A percentile compares a stretch with the other conserved stretches of the same genome.
Evolutionary conservation across 2,329 filamentous ascomycete genomes (phyloP).

Genomic region (Pseudogymnoascus sp.): DNA sequence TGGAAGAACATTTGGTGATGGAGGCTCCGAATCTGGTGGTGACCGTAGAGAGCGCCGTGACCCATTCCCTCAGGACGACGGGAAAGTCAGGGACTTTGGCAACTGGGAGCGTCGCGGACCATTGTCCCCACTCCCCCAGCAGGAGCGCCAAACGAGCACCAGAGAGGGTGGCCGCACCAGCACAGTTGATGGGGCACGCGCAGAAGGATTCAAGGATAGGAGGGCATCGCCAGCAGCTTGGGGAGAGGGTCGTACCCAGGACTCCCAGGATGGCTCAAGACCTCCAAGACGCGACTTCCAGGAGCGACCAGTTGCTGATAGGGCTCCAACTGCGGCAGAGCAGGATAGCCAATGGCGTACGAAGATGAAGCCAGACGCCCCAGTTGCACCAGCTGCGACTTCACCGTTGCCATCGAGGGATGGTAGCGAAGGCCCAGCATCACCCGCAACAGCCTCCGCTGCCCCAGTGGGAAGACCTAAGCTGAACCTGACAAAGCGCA

Average conservation of each 20-base stretch:
- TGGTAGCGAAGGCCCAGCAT: slow-evolving; percentile 67
- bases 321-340: slow-evolving; percentile 78
- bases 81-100: slow-evolving; percentile 70
- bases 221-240: slow-evolving; percentile 64
- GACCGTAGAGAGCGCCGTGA: slow-evolving; percentile 67
- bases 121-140: slow-evolving; percentile 61
- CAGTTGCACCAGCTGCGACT: slow-evolving; percentile 35
- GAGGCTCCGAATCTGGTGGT: slow-evolving; percentile 42
- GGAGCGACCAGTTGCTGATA: slow-evolving; percentile 59
- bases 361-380: slow-evolving; percentile 78
- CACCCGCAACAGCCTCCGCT: slow-evolving; percentile 52
- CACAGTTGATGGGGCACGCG: slow-evolving; percentile 53
- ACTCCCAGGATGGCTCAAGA: slow-evolving; percentile 61
- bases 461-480: slow-evolving; percentile 63
- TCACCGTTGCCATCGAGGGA: slow-evolving; percentile 64
- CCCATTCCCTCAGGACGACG: slow-evolving; percentile 60
- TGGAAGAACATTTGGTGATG: slow-evolving; percentile 34
- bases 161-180: slow-evolving; percentile 52
- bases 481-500: slow-evolving; percentile 84
- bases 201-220: slow-evolving; percentile 53
- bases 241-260: slow-evolving; percentile 57
- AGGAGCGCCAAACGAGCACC: slow-evolving; percentile 42
- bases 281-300: slow-evolving; percentile 72
- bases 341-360: slow-evolving; percentile 88
- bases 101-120: slow-evolving; percentile 97